Evolutionary conservation across 768 basidiomycete genomes (phyloP).

Genomic region (Lyophyllum semitale): DNA sequence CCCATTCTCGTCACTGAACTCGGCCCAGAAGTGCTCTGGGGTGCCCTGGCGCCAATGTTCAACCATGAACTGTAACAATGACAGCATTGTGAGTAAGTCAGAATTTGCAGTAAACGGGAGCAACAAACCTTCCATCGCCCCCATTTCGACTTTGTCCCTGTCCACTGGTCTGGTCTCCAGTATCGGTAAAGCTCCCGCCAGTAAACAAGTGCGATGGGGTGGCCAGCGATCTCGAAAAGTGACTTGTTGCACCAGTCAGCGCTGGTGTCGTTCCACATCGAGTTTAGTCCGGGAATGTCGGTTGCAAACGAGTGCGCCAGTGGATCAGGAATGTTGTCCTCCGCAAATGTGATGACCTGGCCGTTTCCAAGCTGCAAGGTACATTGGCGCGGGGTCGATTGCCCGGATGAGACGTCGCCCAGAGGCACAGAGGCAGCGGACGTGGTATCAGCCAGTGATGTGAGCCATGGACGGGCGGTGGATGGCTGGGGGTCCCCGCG

Average conservation of each 20-base stretch:
- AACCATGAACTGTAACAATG: constrained; percentile 13
- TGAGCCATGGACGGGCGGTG: too few species aligned
- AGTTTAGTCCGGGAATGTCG: constrained; percentile 18
- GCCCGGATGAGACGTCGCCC: not conserved
- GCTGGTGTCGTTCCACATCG: constrained; percentile 29
- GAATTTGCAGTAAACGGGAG: not conserved
- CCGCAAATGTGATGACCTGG: constrained; percentile 9
- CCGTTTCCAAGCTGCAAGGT: constrained; percentile 2
- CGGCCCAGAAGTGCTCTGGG: constrained; percentile 17
- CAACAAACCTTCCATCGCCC: constrained; percentile 24
- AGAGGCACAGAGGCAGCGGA: not conserved
- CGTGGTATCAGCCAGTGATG: too few species aligned
- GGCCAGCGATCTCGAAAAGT: constrained; percentile 18
- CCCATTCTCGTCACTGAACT: constrained; percentile 13
- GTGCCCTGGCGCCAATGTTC: not conserved
- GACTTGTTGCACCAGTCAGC: constrained; percentile 22
- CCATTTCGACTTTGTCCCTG: constrained; percentile 24
- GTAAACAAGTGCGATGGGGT: constrained; percentile 22
- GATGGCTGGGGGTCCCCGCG: too few species aligned
- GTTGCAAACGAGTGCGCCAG: constrained; percentile 23
- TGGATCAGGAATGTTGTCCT: constrained; percentile 20
- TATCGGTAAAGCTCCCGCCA: constrained; percentile 24
- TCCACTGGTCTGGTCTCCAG: constrained; percentile 23
- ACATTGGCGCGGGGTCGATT: not conserved
- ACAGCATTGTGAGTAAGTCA: constrained; percentile 12